Base-by-base conservation (phyloP, 2,329 filamentous ascomycete genomes). In the Ceratocystis alfenasii region DNA sequence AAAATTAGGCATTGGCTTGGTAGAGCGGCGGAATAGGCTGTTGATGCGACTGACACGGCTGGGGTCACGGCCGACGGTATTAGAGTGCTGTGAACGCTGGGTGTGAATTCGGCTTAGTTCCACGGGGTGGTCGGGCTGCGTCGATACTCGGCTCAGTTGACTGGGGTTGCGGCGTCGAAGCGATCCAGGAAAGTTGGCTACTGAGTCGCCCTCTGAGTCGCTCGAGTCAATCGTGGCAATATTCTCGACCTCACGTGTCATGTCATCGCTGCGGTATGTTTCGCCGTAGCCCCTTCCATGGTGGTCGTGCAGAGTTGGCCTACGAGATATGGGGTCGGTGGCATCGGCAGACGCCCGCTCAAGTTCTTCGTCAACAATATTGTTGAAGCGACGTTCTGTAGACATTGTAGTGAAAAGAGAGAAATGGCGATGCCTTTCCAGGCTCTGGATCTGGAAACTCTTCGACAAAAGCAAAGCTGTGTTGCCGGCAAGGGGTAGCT, bases 61-160 rank as follows among this genome's bases (percentile, higher is more conserved):
- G 65, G 71, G 71, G 69, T 74, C 74, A 36, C 78, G 75, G 68
- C 88, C 88, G n/a, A 92, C 88, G 2, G 88, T 92, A 65, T 76
- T 81, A 69, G 79, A 83, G 73, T 91, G 87, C 74, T 91, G 88
- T 69, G 84, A 87, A 62, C 83, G 78, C 45, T 84, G 81, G 3
- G 88, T 90, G 59, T 87, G 81, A 69, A 92, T 90, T 46, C 88
- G 83, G 72, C 82, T 84, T 67, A 92, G 77, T 65, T 83, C 86
- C 7, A 87, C 89, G 20, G 83, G 82, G 69, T 89, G 82, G 71
- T 90, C 87, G 70, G 78, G 76, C 69, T 85, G 80, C 3, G 87
- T 89, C 4, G 84, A 79, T n/a, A 84, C 73, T 64, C 85, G 80
- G 71, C 81, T 84, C 75, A 89, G 81, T 67, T 72, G 63, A 25